phyloP scores from a whole-genome alignment of 2,329 filamentous ascomycete species.

The Talaromyces sp. region DNA sequence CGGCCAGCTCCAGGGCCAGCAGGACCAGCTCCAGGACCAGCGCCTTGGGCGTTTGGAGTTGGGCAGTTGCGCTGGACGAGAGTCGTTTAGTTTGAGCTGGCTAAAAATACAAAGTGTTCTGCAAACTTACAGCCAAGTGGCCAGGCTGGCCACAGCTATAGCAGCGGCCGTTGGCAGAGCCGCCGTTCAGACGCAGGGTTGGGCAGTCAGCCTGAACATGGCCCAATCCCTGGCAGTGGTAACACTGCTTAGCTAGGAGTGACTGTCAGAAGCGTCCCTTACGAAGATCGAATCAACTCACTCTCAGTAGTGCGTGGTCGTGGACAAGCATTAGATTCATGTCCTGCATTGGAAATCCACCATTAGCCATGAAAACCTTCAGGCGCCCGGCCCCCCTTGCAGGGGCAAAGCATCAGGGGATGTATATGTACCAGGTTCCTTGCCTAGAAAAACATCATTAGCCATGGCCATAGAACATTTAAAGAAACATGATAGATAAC shows the following conservation, averaged over 20 bases:
- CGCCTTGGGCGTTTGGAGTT: slow-evolving; percentile 57
- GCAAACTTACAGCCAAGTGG: slow-evolving; percentile 68
- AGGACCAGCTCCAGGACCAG: slow-evolving; percentile 51
- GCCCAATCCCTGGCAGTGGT: slow-evolving; percentile 96
- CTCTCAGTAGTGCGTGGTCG: slow-evolving; percentile 91
- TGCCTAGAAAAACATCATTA: slow-evolving; percentile 28
- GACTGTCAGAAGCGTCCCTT: slow-evolving; percentile 6
- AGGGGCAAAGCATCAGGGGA: slow-evolving; percentile 8
- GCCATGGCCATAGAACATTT: not conserved
- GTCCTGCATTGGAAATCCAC: slow-evolving; percentile 48
- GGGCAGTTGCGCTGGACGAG: slow-evolving; percentile 71
- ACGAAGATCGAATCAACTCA: slow-evolving; percentile 37
- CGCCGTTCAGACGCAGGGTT: slow-evolving; percentile 81
- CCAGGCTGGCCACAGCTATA: slow-evolving; percentile 94
- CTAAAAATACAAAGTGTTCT: not conserved
- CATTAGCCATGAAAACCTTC: not conserved
- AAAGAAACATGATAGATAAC: slow-evolving; percentile 26
- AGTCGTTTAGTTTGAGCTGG: not conserved
- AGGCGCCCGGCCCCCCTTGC: not conserved
- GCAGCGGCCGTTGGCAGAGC: slow-evolving; percentile 77
- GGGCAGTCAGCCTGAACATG: slow-evolving; percentile 99
- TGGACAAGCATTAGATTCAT: slow-evolving; percentile 97
- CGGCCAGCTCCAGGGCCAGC: slow-evolving; percentile 52
- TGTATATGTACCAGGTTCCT: slow-evolving; percentile 39
- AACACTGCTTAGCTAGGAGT: slow-evolving; percentile 85